Evolutionary conservation across 2,329 filamentous ascomycete genomes (phyloP), one percentile per base, ranked within the genome.

Genomic region (Drechslerella dactyloides): DNA sequence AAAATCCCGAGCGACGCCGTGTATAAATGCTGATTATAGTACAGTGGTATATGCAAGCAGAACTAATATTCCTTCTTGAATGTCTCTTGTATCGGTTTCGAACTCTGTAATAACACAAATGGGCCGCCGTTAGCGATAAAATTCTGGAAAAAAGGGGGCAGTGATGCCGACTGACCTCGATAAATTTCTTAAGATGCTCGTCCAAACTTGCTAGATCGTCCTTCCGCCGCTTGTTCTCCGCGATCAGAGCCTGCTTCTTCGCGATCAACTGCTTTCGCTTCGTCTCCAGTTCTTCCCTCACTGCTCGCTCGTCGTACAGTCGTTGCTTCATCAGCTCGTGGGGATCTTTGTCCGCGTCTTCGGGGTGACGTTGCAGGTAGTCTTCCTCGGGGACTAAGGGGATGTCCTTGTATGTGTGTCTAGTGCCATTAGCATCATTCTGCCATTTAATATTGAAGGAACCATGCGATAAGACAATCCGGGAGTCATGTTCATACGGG

Each of bases 151-250:
- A 54, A n/a, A n/a, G n/a, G n/a, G n/a, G 42, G 19, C n/a, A 6
- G 37, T 4, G n/a, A 42, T 27, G 42, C 11, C 19, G 46, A 73
- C 69, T 48, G 57, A 75, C 54, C 53, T 54, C 62, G 59, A 66
- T 93, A 78, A 96, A 96, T 77, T 90, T 93, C 81, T 97, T 94
- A 65, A 97, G 82, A 79, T 96, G 91, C 77, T 90, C 89, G 77
- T 99, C 94, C 72, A 99, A 82, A 77, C 90, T 96, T 19, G 90
- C 92, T 54, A 99, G 82, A 77, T 97, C 92, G 63, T 97, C 93
- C 79, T 96, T 96, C 75, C 93, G 86, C 81, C 91, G 91, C 81
- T 96, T 96, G 79, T 97, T 97, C 78, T 89, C 87, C 35, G 86
- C 85, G 73, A 89, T 87, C 72, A 90, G 80, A 1, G 83, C 85